These are phyloP conservation scores for Thalassiosira exigua DNA, from an alignment of 352 stramenopile species.

Conservation along the genomic window DNA sequence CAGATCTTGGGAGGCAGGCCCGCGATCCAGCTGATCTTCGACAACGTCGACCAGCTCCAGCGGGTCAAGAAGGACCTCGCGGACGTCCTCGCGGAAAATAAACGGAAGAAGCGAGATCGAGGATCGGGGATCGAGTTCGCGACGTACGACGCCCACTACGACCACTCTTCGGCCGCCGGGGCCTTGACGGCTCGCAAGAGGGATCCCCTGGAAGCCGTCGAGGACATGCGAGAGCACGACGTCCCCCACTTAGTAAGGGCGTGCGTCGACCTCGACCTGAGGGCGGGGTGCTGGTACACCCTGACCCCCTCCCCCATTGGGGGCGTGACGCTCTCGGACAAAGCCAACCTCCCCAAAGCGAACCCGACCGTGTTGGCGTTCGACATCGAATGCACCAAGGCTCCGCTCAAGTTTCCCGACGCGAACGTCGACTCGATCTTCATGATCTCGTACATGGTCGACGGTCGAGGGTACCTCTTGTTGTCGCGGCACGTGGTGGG, in stretches of 20 bases:
- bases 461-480: constrained; percentile 95
- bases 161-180: constrained; percentile 4
- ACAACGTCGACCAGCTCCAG: constrained; percentile 79
- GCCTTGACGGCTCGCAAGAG: constrained; percentile 21
- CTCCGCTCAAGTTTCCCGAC: constrained; percentile 98
- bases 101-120: constrained; percentile 33
- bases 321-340: constrained; percentile 61
- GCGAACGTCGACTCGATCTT: constrained; percentile 93
- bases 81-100: constrained; percentile 65
- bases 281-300: constrained; percentile 96
- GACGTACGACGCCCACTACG: constrained; percentile 56
- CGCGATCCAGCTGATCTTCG: constrained; percentile 81
- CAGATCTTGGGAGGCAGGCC: constrained; percentile 53
- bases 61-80: constrained; percentile 69
- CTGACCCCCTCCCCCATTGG: constrained; percentile 82
- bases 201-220: constrained; percentile 79
- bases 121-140: constrained; percentile 24
- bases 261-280: constrained; percentile 95
- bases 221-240: constrained; percentile 98
- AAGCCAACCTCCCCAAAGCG: constrained; percentile 74
- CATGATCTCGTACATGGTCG: constrained; percentile 99
- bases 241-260: constrained; percentile 96
- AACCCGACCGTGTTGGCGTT: constrained; percentile 93
- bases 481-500: constrained; percentile 96
- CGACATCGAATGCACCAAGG: constrained; percentile 99